phyloP scores from a whole-genome alignment of 2,329 filamentous ascomycete species.

The Fusarium torreyae region DNA sequence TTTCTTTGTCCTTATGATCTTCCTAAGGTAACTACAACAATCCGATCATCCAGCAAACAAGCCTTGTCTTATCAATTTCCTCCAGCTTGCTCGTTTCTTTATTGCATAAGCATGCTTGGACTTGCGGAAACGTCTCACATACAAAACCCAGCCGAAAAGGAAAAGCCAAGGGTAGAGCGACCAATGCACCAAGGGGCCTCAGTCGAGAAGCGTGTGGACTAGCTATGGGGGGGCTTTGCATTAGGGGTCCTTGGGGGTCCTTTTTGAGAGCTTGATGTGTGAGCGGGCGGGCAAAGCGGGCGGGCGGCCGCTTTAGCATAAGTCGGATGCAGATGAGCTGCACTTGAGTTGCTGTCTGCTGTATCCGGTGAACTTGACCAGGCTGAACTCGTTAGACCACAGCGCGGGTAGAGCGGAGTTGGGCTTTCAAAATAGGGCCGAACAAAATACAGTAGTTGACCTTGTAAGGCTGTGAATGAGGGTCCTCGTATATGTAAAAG shows the following conservation, averaged over 20 bases:
- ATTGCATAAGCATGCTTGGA: not conserved
- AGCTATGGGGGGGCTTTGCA: not conserved
- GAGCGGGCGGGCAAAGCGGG: constrained; percentile 37
- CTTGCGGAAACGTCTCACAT: not conserved
- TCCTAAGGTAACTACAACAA: constrained; percentile 8
- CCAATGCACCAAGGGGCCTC: not conserved
- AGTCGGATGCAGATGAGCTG: constrained; percentile 43
- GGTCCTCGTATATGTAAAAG: not conserved
- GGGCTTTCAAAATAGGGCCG: constrained; percentile 33
- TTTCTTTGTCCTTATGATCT: too few species aligned
- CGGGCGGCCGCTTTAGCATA: constrained; percentile 45
- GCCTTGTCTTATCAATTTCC: not conserved
- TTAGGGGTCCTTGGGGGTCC: constrained; percentile 13
- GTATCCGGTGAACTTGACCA: constrained; percentile 18
- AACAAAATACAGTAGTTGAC: constrained; percentile 11
- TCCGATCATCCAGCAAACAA: constrained; percentile 7
- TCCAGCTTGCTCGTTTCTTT: too few species aligned
- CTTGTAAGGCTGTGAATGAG: constrained; percentile 33
- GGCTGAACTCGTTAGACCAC: constrained; percentile 16
- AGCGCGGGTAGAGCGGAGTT: constrained; percentile 21
- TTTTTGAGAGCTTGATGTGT: constrained; percentile 14
- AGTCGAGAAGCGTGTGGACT: too few species aligned
- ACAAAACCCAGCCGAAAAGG: not conserved
- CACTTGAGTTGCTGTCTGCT: constrained; percentile 21
- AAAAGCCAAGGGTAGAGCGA: not conserved